These are phyloP conservation scores for Paramecium octaurelia DNA, from an alignment of 73 alveolate genomes.

Conservation along the genomic window DNA sequence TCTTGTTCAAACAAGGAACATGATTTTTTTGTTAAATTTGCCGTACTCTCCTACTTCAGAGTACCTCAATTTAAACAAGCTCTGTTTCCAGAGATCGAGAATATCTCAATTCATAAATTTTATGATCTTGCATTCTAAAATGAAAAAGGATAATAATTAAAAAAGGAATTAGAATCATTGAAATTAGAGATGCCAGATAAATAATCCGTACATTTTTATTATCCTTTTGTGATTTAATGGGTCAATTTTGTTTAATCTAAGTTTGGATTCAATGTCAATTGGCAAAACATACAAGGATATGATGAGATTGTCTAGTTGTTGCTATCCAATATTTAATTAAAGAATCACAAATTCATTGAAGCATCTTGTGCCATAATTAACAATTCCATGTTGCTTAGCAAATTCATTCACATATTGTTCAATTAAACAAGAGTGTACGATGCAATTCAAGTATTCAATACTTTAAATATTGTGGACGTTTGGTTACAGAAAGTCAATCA, in stretches of 20 bases:
- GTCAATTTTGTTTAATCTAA: neutral
- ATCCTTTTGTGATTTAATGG: conserved; percentile 23
- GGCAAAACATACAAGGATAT: conserved; percentile 5
- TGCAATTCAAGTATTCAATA: conserved; percentile 38
- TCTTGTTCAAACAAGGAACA: conserved; percentile 25
- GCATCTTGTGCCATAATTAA: neutral
- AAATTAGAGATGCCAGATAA: neutral
- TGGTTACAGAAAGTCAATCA: conserved; percentile 18
- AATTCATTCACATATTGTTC: neutral
- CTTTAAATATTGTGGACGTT: neutral
- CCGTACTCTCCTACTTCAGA: neutral
- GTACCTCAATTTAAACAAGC: neutral
- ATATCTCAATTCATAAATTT: neutral
- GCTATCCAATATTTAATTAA: neutral
- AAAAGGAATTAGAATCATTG: neutral
- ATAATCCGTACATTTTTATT: neutral
- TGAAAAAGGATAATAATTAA: conserved; percentile 1
- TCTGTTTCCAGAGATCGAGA: neutral
- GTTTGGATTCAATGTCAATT: neutral
- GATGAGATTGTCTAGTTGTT: neutral
- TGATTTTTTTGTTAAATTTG: conserved; percentile 18
- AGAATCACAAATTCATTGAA: neutral
- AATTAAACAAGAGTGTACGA: conserved; percentile 25
- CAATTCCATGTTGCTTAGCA: conserved; percentile 10
- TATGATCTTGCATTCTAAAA: neutral